Evolutionary conservation across 2,329 filamentous ascomycete species (phyloP), one percentile per base, ranked within the genome.

Genomic region (Fusarium poae): DNA sequence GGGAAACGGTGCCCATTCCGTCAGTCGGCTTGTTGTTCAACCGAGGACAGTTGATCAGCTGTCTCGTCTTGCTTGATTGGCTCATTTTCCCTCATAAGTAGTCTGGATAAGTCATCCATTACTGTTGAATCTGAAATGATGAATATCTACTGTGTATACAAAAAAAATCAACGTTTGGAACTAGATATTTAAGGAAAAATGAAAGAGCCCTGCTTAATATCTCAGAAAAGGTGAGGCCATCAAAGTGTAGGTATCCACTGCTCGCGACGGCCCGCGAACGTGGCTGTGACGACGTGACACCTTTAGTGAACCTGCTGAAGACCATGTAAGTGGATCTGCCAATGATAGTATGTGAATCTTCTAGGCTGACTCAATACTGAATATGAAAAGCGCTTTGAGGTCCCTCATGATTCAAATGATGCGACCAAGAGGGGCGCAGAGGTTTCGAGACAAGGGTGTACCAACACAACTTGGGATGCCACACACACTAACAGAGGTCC

Each of bases 361-460:
- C 27, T 51, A 55, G 53, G 60, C n/a, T 18, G 40, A 40, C n/a
- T 39, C 13, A 34, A 32, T 15, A 32, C 8, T 30, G 2, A 15
- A 21, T 18, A n/a, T 27, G 27, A 3, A 27, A 67, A 30, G 49
- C 32, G 46, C 57, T 30, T 42, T 48, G 21, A 6, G 27, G 60
- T 42, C 43, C 23, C 65, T 65, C 34, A 42, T 62, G 63, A 48
- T 53, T 39, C 49, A 29, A 27, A 12, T 51, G 32, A 51, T 48
- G 55, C 58, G 51, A 37, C 44, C n/a, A 45, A 40, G 32, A 53
- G 51, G 58, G 63, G 58, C 65, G 63, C 65, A 67, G 64, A 49
- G 25, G 63, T 63, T 67, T 59, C 23, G 18, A 59, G 58, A 64
- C 65, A 23, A 37, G 65, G 65, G 53, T 51, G 34, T 44, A 48